Base-by-base conservation (phyloP, 495 filamentous ascomycete genomes). In the Neurospora terricola region DNA sequence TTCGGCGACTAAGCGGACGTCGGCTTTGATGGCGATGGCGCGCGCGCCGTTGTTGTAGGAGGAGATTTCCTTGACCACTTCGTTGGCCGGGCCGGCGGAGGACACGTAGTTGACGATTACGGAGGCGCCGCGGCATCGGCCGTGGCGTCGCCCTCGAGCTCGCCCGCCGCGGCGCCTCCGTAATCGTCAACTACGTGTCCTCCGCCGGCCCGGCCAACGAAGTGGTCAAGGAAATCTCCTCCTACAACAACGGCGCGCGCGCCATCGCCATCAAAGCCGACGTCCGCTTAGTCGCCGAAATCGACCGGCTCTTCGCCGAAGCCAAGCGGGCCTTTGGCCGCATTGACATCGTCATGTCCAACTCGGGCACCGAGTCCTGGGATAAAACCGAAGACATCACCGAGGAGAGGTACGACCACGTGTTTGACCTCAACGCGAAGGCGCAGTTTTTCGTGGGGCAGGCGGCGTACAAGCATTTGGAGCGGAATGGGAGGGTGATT, bases 381-480 rank as follows among this genome's bases (percentile, higher is more conserved):
- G 86, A 87, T 75, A 85, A 86, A 78, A 82, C 90, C 70, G 86
- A 89, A 73, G 91, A 94, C 71, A 87, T 93, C 27, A 93, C 91
- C 7, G 86, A 90, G 76, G 90, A 90, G 72, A 90, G 91, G 77
- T 94, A 90, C 84, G 91, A 95, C 81, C 84, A 87, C 68, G 89
- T 94, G 70, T 93, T 95, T 80, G 86, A 87, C 79, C 82, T 94
- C 72, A 95, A 95, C 82, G 89, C 89, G 5, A 86, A 91, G 8
- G 92, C 88, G 0, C 92, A 95, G 82, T 94, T 94, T 86, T 93
- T 94, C 82, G 92, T 95, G 72, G 92, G 90, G 40, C 91, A 92
- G 82, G 87, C 91, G 38, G 92, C 90, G 71, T 89, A 88, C 82
- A 89, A 91, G 81, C 80, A 93, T 80, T 85, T 93, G 45, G 84